phyloP scores from a whole-genome alignment of 1,284 basidiomycete genomes.

The Dichomitus squalens region DNA sequence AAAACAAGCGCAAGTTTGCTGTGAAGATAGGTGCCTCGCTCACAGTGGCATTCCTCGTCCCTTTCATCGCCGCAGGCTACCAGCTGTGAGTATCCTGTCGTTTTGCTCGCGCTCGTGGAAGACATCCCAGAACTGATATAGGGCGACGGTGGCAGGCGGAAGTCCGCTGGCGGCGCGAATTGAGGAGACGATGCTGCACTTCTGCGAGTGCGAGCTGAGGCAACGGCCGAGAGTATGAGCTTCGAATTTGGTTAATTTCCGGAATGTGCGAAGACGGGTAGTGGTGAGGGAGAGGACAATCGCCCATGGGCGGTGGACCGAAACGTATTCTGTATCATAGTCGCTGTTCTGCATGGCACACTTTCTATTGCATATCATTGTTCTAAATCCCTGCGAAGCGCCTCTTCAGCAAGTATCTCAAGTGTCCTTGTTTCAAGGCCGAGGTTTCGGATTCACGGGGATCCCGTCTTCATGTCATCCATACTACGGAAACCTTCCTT shows the following conservation, averaged over 20 bases:
- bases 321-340: too few species aligned
- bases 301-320: not conserved
- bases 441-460: too few species aligned
- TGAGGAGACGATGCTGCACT: conserved; percentile 22
- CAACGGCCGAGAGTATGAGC: conserved; percentile 23
- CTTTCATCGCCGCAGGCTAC: conserved; percentile 31
- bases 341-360: too few species aligned
- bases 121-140: conserved; percentile 25
- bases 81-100: conserved; percentile 30
- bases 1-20: conserved; percentile 27
- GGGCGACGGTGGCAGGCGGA: conserved; percentile 23
- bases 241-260: not conserved
- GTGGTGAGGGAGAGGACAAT: not conserved
- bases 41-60: conserved; percentile 28
- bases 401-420: too few species aligned
- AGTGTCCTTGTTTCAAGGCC: too few species aligned
- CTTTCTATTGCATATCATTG: too few species aligned
- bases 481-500: too few species aligned
- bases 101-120: not conserved
- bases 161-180: conserved; percentile 25
- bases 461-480: too few species aligned
- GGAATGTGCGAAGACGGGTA: not conserved
- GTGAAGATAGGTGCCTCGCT: conserved; percentile 25
- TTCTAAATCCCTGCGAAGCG: too few species aligned
- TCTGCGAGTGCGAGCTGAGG: conserved; percentile 28